Evolutionary conservation across 768 basidiomycete genomes (phyloP), one percentile per base, ranked within the genome.

Genomic region (Suillus ampliporus): DNA sequence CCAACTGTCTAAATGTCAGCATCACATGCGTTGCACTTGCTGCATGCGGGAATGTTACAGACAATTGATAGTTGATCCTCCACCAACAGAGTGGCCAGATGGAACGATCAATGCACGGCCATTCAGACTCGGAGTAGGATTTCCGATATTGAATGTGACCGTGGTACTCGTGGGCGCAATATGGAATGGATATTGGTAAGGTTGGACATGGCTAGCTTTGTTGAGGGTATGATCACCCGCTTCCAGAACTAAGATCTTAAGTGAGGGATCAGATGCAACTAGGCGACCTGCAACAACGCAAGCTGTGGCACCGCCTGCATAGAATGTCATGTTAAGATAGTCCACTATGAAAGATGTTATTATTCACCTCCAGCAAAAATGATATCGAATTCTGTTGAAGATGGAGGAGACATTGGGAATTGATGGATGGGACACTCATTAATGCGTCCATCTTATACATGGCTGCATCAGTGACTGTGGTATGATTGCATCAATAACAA

Each of bases 41-140:
- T n/a, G n/a, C 31, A 31, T 3, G 31, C 58, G 61, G 66, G 14
- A 43, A 54, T 65, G 38, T 4, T 13, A 65, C 80, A 38, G 54
- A 86, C 86, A 86, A 65, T 89, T 89, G 23, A 89, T 79, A 61
- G 38, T 61, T 4, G 69, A 70, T 47, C 87, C 68, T 23, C 74
- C 74, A 2, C 74, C 74, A 35, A 75, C 64, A 40, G 74, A 73
- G n/a, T 58, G 70, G 19, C 71, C 75, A 15, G 64, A 64, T 11
- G 61, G 62, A 21, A 76, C 64, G 14, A 67, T 23, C 23, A 67
- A 35, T 11, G 61, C 37, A 40, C 71, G 65, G 1, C 62, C 68
- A 1, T 57, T 48, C 26, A 75, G 60, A 35, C 53, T 28, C 3
- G 61, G 64, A 40, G 66, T 64, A 28, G 68, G 67, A 15, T 71